These are phyloP conservation scores for Cercospora sojina DNA, from an alignment of 2,329 filamentous ascomycete genomes.

Conservation along the genomic window DNA sequence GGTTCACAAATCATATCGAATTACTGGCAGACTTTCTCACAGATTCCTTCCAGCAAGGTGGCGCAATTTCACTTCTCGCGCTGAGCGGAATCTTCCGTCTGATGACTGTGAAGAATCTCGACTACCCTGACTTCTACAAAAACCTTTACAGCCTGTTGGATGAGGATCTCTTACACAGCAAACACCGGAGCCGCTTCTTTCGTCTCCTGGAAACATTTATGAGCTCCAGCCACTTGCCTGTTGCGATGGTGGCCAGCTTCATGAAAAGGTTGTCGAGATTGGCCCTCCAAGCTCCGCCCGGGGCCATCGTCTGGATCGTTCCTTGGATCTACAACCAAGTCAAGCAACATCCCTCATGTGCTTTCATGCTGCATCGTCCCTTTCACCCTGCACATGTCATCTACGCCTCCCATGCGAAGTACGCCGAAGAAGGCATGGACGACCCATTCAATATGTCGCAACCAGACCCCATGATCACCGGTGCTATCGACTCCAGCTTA, in stretches of 20 bases:
- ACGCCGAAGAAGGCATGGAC: slow-evolving; percentile 59
- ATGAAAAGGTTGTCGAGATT: slow-evolving; percentile 88
- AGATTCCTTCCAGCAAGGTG: slow-evolving; percentile 86
- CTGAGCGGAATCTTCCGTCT: slow-evolving; percentile 93
- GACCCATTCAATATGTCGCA: slow-evolving; percentile 80
- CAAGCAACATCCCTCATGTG: slow-evolving; percentile 83
- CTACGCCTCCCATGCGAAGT: slow-evolving; percentile 28
- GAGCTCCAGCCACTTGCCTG: slow-evolving; percentile 86
- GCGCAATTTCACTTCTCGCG: slow-evolving; percentile 81
- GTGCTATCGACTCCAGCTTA: slow-evolving; percentile 85
- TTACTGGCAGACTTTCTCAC: slow-evolving; percentile 94
- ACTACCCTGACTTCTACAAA: slow-evolving; percentile 78
- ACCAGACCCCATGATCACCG: slow-evolving; percentile 77
- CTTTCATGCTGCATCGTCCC: slow-evolving; percentile 90
- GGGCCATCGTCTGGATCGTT: slow-evolving; percentile 81
- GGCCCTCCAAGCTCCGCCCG: slow-evolving; percentile 82
- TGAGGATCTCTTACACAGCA: slow-evolving; percentile 82
- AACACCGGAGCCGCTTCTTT: slow-evolving; percentile 91
- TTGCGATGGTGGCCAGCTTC: slow-evolving; percentile 87
- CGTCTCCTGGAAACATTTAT: slow-evolving; percentile 89
- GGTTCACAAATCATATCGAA: slow-evolving; percentile 78
- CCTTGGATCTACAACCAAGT: slow-evolving; percentile 96
- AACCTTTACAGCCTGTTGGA: slow-evolving; percentile 94
- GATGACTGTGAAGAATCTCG: slow-evolving; percentile 88
- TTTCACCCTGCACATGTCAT: slow-evolving; percentile 37